Percentiles rank a stretch among this genome's conserved stretches.
Evolutionary conservation across 2,329 filamentous ascomycete species (phyloP).

Genomic region (Neopestalotiopsis sp.): DNA sequence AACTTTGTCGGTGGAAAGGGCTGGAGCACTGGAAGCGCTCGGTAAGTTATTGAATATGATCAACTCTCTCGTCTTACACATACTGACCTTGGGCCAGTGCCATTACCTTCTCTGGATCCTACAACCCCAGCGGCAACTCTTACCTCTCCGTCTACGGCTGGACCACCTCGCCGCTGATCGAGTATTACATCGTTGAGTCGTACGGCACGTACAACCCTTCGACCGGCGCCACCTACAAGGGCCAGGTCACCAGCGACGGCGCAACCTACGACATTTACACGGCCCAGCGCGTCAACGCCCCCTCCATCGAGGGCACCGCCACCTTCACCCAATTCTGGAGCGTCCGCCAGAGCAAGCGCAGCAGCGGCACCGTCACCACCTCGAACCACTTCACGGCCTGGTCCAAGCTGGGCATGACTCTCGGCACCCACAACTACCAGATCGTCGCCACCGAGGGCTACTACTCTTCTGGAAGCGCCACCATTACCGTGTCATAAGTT

Average conservation of each 20-base stretch:
- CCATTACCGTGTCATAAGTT: slow-evolving; percentile 24
- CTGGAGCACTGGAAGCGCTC: slow-evolving; percentile 42
- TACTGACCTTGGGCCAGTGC: slow-evolving; percentile 35
- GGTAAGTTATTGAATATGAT: slow-evolving; percentile 18
- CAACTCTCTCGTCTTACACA: slow-evolving; percentile 15
- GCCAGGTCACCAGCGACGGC: slow-evolving; percentile 37
- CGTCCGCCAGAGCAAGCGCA: slow-evolving; percentile 50
- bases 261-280: slow-evolving; percentile 41
- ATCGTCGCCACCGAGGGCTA: slow-evolving; percentile 42
- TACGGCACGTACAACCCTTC: slow-evolving; percentile 49
- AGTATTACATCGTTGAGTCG: slow-evolving; percentile 44
- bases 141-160: slow-evolving; percentile 46
- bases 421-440: slow-evolving; percentile 37
- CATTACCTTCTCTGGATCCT: slow-evolving; percentile 54
- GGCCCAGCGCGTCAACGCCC: slow-evolving; percentile 42
- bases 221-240: slow-evolving; percentile 38
- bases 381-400: slow-evolving; percentile 38
- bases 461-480: slow-evolving; percentile 48
- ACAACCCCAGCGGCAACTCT: slow-evolving; percentile 52
- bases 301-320: slow-evolving; percentile 49
- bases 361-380: slow-evolving; percentile 37
- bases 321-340: slow-evolving; percentile 58
- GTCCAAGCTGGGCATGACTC: slow-evolving; percentile 29
- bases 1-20: slow-evolving; percentile 57
- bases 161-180: slow-evolving; percentile 51